Percentiles rank a stretch among this genome's conserved stretches.
These are phyloP conservation scores for Leptographium procerum DNA, from an alignment of 2,329 filamentous ascomycete genomes.

Conservation along the genomic window DNA sequence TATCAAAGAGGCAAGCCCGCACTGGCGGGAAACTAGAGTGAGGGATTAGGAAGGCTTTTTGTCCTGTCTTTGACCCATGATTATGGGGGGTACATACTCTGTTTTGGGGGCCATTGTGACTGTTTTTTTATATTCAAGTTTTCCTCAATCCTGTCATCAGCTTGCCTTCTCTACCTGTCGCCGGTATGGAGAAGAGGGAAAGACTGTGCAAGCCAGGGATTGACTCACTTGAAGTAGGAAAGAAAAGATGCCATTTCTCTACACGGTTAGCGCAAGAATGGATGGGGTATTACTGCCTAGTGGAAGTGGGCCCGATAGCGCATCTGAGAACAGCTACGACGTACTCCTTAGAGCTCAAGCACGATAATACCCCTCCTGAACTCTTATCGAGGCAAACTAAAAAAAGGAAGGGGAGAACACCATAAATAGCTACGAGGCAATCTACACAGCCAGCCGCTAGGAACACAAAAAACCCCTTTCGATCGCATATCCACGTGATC, in stretches of 20 bases:
- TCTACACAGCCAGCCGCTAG: background rate
- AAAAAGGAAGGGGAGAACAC: background rate
- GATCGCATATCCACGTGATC: background rate
- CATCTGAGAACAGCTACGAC: background rate
- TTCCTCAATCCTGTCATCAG: background rate
- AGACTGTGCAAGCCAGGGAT: background rate
- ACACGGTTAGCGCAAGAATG: background rate
- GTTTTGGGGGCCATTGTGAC: constrained; percentile 19
- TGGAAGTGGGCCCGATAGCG: background rate
- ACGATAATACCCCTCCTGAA: background rate
- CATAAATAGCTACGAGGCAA: background rate
- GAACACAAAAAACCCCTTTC: no score
- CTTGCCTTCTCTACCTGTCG: background rate
- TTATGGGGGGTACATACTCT: constrained; percentile 17
- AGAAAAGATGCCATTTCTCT: background rate
- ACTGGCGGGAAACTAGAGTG: constrained; percentile 58
- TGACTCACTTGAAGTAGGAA: background rate
- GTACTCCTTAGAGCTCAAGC: no score
- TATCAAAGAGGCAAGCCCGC: constrained; percentile 91
- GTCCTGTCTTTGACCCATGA: background rate
- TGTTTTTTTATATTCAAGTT: background rate
- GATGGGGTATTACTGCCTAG: background rate
- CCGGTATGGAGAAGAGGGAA: background rate
- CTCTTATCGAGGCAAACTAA: background rate
- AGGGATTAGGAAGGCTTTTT: background rate